Evolutionary conservation across 306 rosid genomes (phyloP).

Genomic region (Dryas octopetala): DNA sequence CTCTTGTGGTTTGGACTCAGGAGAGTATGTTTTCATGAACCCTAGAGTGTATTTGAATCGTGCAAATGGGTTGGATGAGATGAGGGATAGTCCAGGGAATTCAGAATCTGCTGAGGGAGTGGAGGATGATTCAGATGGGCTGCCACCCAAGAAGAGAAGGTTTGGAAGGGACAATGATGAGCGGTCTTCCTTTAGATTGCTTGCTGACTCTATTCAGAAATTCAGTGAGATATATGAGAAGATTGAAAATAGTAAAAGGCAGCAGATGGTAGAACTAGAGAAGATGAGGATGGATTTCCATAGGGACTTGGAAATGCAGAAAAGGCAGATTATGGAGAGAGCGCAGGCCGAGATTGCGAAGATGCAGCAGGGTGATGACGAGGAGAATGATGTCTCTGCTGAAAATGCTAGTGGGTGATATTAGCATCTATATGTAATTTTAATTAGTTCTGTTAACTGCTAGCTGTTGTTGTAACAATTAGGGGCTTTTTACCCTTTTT

Average conservation of each 20-base stretch:
- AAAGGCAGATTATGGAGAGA: slow-evolving; percentile 68
- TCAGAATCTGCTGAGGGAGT: slow-evolving; percentile 52
- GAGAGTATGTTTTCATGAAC: slow-evolving; percentile 62
- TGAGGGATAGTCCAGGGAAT: slow-evolving; percentile 76
- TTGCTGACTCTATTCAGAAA: slow-evolving; percentile 71
- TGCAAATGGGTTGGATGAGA: slow-evolving; percentile 69
- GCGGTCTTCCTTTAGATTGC: slow-evolving; percentile 62
- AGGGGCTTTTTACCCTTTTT: slow-evolving; percentile 24
- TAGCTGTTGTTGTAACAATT: slow-evolving; percentile 40
- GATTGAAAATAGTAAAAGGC: slow-evolving; percentile 63
- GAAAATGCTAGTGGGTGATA: slow-evolving; percentile 49
- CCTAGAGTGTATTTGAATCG: slow-evolving; percentile 60
- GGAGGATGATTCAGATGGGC: slow-evolving; percentile 56
- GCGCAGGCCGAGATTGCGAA: slow-evolving; percentile 65
- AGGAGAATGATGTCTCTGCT: slow-evolving; percentile 52
- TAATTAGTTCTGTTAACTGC: slow-evolving; percentile 33
- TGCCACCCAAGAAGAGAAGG: slow-evolving; percentile 61
- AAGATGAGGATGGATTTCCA: slow-evolving; percentile 87
- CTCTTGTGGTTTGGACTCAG: slow-evolving; percentile 74
- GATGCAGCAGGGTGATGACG: slow-evolving; percentile 55
- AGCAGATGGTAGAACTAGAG: slow-evolving; percentile 78
- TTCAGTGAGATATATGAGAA: slow-evolving; percentile 78
- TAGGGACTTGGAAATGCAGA: slow-evolving; percentile 71
- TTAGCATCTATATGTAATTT: slow-evolving; percentile 31
- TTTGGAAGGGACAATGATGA: slow-evolving; percentile 40